Evolutionary conservation across 2,329 filamentous ascomycete genomes (phyloP).

Genomic region (Trichoderma atroviride): DNA sequence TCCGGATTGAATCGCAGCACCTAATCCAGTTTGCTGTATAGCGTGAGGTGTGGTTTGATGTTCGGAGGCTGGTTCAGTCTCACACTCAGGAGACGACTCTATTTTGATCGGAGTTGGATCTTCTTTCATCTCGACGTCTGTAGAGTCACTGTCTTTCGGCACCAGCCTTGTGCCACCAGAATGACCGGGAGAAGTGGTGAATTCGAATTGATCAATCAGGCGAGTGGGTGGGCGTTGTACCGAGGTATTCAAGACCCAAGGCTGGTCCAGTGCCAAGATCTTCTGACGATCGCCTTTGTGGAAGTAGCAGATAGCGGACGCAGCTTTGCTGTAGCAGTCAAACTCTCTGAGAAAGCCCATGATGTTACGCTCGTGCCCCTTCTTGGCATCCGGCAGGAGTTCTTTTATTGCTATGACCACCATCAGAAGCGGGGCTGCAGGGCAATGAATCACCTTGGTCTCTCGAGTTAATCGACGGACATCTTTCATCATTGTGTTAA

Average conservation of each 20-base stretch:
- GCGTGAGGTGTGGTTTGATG: background rate
- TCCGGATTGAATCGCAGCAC: background rate
- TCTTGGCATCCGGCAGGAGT: too few species aligned
- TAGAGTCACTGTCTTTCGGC: too few species aligned
- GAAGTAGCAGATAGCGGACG: background rate
- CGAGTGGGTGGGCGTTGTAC: background rate
- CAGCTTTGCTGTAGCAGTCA: background rate
- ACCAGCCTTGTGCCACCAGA: too few species aligned
- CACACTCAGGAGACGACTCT: background rate
- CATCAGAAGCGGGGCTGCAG: background rate
- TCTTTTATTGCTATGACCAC: too few species aligned
- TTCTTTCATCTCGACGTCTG: background rate
- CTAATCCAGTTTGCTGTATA: background rate
- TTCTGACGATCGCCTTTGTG: background rate
- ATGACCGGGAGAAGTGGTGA: too few species aligned
- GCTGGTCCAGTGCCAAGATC: background rate
- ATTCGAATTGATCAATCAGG: background rate
- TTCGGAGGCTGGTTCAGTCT: background rate
- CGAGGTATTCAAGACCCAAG: background rate
- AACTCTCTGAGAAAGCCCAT: too few species aligned
- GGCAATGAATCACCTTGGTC: background rate
- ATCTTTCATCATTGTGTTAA: background rate
- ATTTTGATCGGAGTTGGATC: background rate
- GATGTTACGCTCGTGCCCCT: too few species aligned
- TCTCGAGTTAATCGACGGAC: background rate